Evolutionary conservation across 306 rosid species (phyloP), one percentile per base, ranked within the genome.

Genomic region (Macrotyloma uniflorum): DNA sequence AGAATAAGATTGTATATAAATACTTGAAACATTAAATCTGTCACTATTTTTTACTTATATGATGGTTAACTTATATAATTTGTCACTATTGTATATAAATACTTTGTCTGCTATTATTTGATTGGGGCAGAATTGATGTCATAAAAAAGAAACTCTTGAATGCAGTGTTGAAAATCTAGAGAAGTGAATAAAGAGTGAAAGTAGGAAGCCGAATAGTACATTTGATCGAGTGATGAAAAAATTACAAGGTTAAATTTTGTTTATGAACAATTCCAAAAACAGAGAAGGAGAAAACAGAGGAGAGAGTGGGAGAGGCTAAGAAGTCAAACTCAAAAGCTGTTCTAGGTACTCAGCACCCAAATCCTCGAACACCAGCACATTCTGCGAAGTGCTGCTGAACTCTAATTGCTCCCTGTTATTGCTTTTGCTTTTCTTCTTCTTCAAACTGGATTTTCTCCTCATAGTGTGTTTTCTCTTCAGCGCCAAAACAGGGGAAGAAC

Each of bases 281-380:
- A 72, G 12, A 11, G 58, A 14, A 65, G 10, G 0, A n/a, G 55
- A 49, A 14, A 49, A 16, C 5, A 8, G 49, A 12, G 11, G 16
- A 1, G 26, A 5, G 13, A 28, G 3, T n/a, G n/a, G 46, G 8
- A 6, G 45, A 28, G 50, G 2, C 40, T 79, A 69, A 0, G 75
- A 51, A 59, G 85, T 80, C 77, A 83, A 35, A 61, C 74, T 74
- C 86, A 90, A 51, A 12, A 93, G 94, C 19, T 93, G 87, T n/a
- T 90, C 97, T 10, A 90, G 78, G 78, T 85, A 93, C 9, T 93
- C 94, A 18, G 85, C 79, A 47, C 97, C 96, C 83, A 93, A 83
- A 77, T 93, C 95, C 84, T 90, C 90, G 6, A 88, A 82, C 23
- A 81, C 90, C 14, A 86, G 43, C 43, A 85, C 85, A 64, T 78